phyloP scores from a whole-genome alignment of 345 rosid species.

The Moringa oleifera region DNA sequence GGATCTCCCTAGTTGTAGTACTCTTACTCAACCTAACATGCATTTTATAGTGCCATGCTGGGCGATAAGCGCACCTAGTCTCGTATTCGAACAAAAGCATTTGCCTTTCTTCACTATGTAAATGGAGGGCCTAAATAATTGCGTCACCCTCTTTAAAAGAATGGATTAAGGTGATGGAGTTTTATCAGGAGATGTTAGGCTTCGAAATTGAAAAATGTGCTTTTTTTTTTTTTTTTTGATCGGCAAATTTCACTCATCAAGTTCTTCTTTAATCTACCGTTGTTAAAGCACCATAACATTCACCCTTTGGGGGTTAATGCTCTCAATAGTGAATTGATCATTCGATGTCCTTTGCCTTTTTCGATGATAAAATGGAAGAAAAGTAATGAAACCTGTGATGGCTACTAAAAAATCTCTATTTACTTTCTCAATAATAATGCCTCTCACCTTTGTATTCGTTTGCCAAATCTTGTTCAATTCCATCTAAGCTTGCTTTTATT shows the following conservation, averaged over 20 bases:
- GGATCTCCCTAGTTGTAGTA: too few relatives aligned
- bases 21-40: too few relatives aligned
- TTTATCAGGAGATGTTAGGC: too few relatives aligned
- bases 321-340: constrained; percentile 13
- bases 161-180: too few relatives aligned
- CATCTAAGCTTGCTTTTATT: not conserved
- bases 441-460: not conserved
- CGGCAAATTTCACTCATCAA: not conserved
- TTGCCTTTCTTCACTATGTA: too few relatives aligned
- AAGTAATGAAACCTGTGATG: constrained; percentile 4
- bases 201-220: too few relatives aligned
- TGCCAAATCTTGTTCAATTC: not conserved
- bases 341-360: not conserved
- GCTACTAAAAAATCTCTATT: not conserved
- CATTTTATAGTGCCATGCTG: too few relatives aligned
- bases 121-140: too few relatives aligned
- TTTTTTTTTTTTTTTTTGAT: too few relatives aligned
- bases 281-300: constrained; percentile 2
- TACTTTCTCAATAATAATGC: not conserved
- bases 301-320: not conserved
- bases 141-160: too few relatives aligned
- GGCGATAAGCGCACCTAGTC: too few relatives aligned
- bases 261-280: not conserved
- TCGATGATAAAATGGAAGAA: constrained; percentile 2
- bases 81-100: too few relatives aligned